A percentile compares a stretch with the other conserved stretches of the same genome.
These are phyloP conservation scores for Diplodia corticola DNA, from an alignment of 2,329 filamentous ascomycete genomes.

Conservation along the genomic window DNA sequence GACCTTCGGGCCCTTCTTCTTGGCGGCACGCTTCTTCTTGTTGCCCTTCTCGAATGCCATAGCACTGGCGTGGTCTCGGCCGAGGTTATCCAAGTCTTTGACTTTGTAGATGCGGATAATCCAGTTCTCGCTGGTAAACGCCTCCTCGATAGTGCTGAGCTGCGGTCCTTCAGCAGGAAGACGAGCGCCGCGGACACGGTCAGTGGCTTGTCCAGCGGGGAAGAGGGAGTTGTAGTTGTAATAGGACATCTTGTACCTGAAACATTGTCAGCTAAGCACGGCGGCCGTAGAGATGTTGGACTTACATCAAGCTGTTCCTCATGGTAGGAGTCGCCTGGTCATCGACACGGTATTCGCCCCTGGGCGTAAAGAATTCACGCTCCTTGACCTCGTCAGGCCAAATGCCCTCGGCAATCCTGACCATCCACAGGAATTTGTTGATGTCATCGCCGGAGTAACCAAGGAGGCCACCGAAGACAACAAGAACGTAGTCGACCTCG, in stretches of 20 bases:
- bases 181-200: constrained; percentile 80
- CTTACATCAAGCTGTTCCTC: constrained; percentile 99
- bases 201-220: constrained; percentile 83
- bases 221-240: constrained; percentile 95
- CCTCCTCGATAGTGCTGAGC: constrained; percentile 89
- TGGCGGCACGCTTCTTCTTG: constrained; percentile 77
- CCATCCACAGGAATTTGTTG: constrained; percentile 99
- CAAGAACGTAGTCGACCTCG: constrained; percentile 97
- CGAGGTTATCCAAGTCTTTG: constrained; percentile 96
- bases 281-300: constrained; percentile 25
- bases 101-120: constrained; percentile 99
- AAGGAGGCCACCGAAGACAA: constrained; percentile 92
- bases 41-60: constrained; percentile 73
- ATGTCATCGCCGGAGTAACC: constrained; percentile 99
- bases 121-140: constrained; percentile 99
- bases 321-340: constrained; percentile 92
- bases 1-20: constrained; percentile 70
- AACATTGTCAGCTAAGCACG: constrained; percentile 30
- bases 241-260: constrained; percentile 99
- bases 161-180: constrained; percentile 83
- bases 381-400: constrained; percentile 99
- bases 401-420: constrained; percentile 96
- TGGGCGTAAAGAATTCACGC: constrained; percentile 88
- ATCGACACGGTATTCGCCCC: constrained; percentile 94
- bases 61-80: constrained; percentile 75